phyloP scores from a whole-genome alignment of 257 asterid genomes.

The Penstemon newberryi region DNA sequence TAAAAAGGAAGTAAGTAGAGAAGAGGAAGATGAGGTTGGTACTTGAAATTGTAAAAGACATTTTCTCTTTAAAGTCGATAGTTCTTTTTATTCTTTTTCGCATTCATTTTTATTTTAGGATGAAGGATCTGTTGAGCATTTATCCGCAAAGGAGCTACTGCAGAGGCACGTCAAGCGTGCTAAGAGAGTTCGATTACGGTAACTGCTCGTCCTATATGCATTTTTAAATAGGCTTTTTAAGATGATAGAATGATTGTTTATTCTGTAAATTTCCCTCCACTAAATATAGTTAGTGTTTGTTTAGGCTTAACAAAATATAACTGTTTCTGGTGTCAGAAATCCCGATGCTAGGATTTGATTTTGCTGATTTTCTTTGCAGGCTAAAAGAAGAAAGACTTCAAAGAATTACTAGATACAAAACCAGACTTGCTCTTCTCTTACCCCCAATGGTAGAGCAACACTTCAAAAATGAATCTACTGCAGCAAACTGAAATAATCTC shows the following conservation, averaged over 20 bases:
- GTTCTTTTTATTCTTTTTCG: constrained; percentile 16
- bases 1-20: constrained; percentile 45
- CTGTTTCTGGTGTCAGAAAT: neutral
- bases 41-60: constrained; percentile 20
- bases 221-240: no score
- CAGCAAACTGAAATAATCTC: constrained; percentile 44
- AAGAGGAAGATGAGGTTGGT: constrained; percentile 77
- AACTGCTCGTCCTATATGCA: constrained; percentile 21
- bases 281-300: no score
- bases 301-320: no score
- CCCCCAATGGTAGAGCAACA: constrained; percentile 84
- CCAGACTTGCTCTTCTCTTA: constrained; percentile 77
- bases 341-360: constrained; percentile 12
- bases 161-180: constrained; percentile 84
- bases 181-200: constrained; percentile 84
- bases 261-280: no score
- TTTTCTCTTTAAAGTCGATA: constrained; percentile 9
- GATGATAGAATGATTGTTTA: no score
- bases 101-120: constrained; percentile 50
- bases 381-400: constrained; percentile 74
- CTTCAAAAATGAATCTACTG: constrained; percentile 50
- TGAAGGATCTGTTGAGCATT: constrained; percentile 54
- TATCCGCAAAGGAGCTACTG: constrained; percentile 69
- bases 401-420: constrained; percentile 76
- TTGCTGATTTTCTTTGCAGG: constrained; percentile 47